A percentile compares a stretch with the other conserved stretches of the same genome.
Conservation (phyloP, 768 basidiomycete species). For the Collybia sordida region DNA sequence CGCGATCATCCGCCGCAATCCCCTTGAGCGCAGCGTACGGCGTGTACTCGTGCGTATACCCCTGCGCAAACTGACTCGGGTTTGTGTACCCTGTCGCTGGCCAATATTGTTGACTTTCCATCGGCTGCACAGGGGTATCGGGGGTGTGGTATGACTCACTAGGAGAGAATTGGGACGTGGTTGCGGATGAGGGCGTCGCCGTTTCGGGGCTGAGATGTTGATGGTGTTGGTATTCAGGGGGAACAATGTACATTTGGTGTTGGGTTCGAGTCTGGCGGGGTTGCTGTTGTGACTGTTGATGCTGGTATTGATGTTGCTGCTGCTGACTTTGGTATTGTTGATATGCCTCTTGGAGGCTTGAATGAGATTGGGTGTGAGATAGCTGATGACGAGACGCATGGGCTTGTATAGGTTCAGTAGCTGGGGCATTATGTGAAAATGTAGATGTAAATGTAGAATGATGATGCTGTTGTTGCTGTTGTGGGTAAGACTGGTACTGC, state of each 20-base stretch:
- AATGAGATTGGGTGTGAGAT: slow-evolving; percentile 15
- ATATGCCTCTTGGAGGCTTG: slow-evolving; percentile 20
- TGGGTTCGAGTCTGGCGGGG: slow-evolving; percentile 17
- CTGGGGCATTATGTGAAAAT: background rate
- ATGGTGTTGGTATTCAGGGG: slow-evolving; percentile 20
- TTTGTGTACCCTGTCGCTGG: slow-evolving; percentile 22
- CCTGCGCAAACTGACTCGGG: slow-evolving; percentile 14
- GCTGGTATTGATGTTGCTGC: no score
- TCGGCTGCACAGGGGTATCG: slow-evolving; percentile 7
- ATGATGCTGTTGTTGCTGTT: slow-evolving; percentile 2
- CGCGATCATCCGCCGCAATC: slow-evolving; percentile 52
- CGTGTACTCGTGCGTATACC: slow-evolving; percentile 41
- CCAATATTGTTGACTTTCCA: slow-evolving; percentile 27
- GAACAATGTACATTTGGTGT: slow-evolving; percentile 30
- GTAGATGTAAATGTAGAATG: background rate
- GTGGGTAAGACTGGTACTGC: background rate
- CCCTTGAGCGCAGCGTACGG: slow-evolving; percentile 44
- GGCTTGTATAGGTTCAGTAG: background rate
- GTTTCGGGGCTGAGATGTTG: slow-evolving; percentile 14
- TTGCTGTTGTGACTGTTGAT: background rate
- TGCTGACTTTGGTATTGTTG: slow-evolving; percentile 10
- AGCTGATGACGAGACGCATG: background rate
- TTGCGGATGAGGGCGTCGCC: slow-evolving; percentile 9
- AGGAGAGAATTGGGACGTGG: slow-evolving; percentile 3
- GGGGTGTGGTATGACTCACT: background rate